Percentiles rank a stretch among this genome's conserved stretches.
Conservation (phyloP, 2,329 filamentous ascomycete species). For the Aspergillus cejpii region DNA sequence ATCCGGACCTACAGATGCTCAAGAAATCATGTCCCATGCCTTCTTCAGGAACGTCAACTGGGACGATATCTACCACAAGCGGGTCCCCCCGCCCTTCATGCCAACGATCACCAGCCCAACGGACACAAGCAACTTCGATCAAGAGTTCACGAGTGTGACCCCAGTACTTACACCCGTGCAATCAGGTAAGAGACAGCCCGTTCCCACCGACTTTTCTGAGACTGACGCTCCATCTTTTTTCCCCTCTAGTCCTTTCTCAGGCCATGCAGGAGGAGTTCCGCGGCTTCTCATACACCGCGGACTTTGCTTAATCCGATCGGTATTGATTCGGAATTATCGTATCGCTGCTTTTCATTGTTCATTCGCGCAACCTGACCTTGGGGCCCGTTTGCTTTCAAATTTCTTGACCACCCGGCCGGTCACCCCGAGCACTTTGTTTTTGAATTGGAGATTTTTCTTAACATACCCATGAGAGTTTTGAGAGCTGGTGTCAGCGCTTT, state of each 20-base stretch:
- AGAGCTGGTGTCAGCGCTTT: slow-evolving; percentile 14
- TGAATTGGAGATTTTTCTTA: slow-evolving; percentile 19
- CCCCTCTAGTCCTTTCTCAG: slow-evolving; percentile 72
- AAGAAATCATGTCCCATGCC: slow-evolving; percentile 97
- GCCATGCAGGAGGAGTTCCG: slow-evolving; percentile 99
- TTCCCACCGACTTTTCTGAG: neutral
- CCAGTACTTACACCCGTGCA: slow-evolving; percentile 95
- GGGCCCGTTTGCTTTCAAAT: slow-evolving; percentile 13
- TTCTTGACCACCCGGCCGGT: slow-evolving; percentile 19
- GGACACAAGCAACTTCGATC: slow-evolving; percentile 99
- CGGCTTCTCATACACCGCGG: slow-evolving; percentile 93
- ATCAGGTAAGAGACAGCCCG: slow-evolving; percentile 61
- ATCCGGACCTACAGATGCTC: slow-evolving; percentile 90
- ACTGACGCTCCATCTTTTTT: slow-evolving; percentile 16
- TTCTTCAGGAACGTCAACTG: slow-evolving; percentile 98
- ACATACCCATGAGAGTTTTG: slow-evolving; percentile 28
- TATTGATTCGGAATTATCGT: slow-evolving; percentile 10
- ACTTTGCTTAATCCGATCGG: slow-evolving; percentile 60
- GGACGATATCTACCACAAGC: slow-evolving; percentile 98
- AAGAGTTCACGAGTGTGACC: slow-evolving; percentile 96
- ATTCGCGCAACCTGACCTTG: slow-evolving; percentile 12
- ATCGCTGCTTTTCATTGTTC: slow-evolving; percentile 9
- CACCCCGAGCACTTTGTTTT: slow-evolving; percentile 15
- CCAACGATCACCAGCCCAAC: slow-evolving; percentile 85
- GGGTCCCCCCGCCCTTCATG: slow-evolving; percentile 79